Evolutionary conservation across 441 rosid genomes (phyloP).

Genomic region (Melastoma candidum): DNA sequence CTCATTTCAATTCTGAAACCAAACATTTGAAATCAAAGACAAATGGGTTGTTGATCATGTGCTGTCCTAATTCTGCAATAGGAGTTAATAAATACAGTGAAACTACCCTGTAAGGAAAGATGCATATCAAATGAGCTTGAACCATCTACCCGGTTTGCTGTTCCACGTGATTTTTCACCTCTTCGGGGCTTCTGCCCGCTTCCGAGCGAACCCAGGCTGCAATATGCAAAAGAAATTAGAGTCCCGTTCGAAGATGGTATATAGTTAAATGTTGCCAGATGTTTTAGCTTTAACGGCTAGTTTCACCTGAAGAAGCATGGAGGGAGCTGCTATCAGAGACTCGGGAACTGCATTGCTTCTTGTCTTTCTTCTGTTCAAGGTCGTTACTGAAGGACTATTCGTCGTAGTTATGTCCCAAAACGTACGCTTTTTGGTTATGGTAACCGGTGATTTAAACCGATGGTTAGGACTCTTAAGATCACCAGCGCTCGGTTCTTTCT

Average conservation of each 20-base stretch:
- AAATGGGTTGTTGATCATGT: too few species aligned
- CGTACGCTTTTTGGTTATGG: slow-evolving; percentile 71
- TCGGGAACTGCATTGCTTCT: slow-evolving; percentile 49
- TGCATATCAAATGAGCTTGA: too few species aligned
- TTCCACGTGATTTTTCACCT: slow-evolving; percentile 8
- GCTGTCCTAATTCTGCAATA: too few species aligned
- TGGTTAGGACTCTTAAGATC: slow-evolving; percentile 72
- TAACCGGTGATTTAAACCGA: slow-evolving; percentile 67
- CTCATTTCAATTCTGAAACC: too few species aligned
- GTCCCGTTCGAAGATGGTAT: not conserved
- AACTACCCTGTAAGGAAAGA: too few species aligned
- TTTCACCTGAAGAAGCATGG: slow-evolving; percentile 84
- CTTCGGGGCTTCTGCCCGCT: slow-evolving; percentile 25
- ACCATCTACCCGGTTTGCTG: too few species aligned
- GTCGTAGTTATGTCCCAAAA: slow-evolving; percentile 80
- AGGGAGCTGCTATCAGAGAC: slow-evolving; percentile 43
- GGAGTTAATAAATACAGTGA: too few species aligned
- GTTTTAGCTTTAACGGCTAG: not conserved
- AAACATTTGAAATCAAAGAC: too few species aligned
- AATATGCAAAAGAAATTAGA: slow-evolving; percentile 14
- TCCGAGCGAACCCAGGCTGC: slow-evolving; percentile 75
- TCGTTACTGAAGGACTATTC: slow-evolving; percentile 56
- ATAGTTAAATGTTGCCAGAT: not conserved
- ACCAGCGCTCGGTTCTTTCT: slow-evolving; percentile 36
- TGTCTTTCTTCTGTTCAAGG: slow-evolving; percentile 57